These are phyloP conservation scores for Lanmaoa pseudosensibilis DNA, from an alignment of 768 basidiomycete genomes.

Conservation along the genomic window DNA sequence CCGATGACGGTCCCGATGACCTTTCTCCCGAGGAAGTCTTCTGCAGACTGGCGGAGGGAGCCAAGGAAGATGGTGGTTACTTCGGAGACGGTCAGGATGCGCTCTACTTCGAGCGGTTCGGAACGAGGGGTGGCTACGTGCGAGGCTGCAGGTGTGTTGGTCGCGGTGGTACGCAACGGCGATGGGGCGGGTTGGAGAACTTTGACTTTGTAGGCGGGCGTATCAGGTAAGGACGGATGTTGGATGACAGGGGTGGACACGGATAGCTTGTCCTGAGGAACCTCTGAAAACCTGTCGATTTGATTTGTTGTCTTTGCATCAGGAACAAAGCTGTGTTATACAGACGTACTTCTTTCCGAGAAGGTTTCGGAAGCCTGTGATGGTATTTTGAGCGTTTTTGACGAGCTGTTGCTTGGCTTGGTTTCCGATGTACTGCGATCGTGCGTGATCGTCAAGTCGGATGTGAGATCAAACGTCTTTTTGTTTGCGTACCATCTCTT, in stretches of 20 bases:
- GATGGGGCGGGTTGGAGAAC: slow-evolving; percentile 77
- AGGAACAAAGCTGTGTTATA: background rate
- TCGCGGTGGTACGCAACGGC: slow-evolving; percentile 56
- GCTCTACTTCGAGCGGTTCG: slow-evolving; percentile 63
- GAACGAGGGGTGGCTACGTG: slow-evolving; percentile 70
- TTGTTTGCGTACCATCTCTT: slow-evolving; percentile 73
- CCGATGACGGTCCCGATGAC: slow-evolving; percentile 82
- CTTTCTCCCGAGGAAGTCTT: slow-evolving; percentile 84
- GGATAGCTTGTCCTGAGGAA: slow-evolving; percentile 51
- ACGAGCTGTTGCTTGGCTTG: slow-evolving; percentile 93
- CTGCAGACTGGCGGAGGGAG: slow-evolving; percentile 82
- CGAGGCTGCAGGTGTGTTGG: slow-evolving; percentile 65
- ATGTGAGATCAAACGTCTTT: slow-evolving; percentile 1
- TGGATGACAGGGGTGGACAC: slow-evolving; percentile 73
- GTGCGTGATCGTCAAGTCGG: slow-evolving; percentile 1
- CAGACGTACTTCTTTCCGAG: slow-evolving; percentile 81
- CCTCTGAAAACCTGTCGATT: slow-evolving; percentile 68
- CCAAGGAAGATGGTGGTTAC: slow-evolving; percentile 82
- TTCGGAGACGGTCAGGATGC: slow-evolving; percentile 80
- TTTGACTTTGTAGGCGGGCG: slow-evolving; percentile 82
- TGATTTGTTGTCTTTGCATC: background rate
- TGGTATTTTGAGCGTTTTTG: slow-evolving; percentile 92
- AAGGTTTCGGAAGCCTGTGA: slow-evolving; percentile 91
- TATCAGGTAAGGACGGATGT: slow-evolving; percentile 67
- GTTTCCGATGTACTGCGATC: slow-evolving; percentile 87